Conservation (phyloP, 768 basidiomycete genomes). For the Leccinum disarticulatum region DNA sequence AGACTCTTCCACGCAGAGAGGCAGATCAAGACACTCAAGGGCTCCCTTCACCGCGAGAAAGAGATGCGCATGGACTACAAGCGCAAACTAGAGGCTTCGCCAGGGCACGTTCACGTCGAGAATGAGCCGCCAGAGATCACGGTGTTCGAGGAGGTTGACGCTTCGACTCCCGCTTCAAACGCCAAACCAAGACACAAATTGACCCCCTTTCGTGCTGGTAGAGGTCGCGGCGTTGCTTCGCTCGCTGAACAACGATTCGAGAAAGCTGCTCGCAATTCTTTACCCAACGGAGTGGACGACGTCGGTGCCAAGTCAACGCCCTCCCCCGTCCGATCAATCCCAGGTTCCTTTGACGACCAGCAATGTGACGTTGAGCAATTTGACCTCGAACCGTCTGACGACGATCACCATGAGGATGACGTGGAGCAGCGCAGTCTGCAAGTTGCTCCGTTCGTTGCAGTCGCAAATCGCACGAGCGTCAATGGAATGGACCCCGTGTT, state of each 20-base stretch:
- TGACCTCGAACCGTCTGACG: constrained; percentile 27
- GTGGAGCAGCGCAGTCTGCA: constrained; percentile 26
- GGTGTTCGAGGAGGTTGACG: constrained; percentile 48
- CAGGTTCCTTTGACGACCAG: constrained; percentile 31
- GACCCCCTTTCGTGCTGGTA: constrained; percentile 55
- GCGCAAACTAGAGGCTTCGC: constrained; percentile 49
- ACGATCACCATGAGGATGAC: constrained; percentile 26
- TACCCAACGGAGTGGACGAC: constrained; percentile 40
- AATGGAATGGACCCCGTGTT: constrained; percentile 89
- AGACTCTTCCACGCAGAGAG: constrained; percentile 83
- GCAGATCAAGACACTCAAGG: constrained; percentile 80
- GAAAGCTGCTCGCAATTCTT: constrained; percentile 52
- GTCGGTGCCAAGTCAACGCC: constrained; percentile 20
- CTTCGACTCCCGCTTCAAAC: constrained; percentile 31
- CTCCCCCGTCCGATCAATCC: constrained; percentile 36
- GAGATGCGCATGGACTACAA: constrained; percentile 70
- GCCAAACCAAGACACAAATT: constrained; percentile 40
- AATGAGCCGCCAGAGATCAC: constrained; percentile 41
- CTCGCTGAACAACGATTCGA: constrained; percentile 60
- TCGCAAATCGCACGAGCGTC: constrained; percentile 67
- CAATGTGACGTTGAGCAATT: constrained; percentile 18
- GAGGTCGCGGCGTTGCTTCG: constrained; percentile 45
- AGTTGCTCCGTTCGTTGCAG: constrained; percentile 38
- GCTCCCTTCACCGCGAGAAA: constrained; percentile 79
- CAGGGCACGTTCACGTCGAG: constrained; percentile 37